Conservation (phyloP, 2,329 filamentous ascomycete species). For the Fusarium sambucinum region DNA sequence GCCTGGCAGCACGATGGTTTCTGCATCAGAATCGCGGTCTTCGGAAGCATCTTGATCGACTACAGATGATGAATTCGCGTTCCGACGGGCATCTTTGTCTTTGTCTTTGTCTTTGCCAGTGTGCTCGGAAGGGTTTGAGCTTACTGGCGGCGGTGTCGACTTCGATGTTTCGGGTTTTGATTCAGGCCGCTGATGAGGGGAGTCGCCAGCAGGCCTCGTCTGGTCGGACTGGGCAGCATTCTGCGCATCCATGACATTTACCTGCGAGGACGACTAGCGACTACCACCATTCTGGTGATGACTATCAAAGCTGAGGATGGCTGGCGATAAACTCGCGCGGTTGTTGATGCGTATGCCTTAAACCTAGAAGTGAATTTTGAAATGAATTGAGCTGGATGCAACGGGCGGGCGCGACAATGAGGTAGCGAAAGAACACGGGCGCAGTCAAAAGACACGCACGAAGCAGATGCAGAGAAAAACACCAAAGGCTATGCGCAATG, state of each 20-base stretch:
- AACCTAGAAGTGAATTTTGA: slow-evolving; percentile 15
- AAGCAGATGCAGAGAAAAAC: slow-evolving; percentile 22
- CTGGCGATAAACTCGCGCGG: slow-evolving; percentile 48
- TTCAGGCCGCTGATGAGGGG: slow-evolving; percentile 60
- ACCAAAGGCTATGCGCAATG: slow-evolving; percentile 23
- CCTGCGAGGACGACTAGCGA: slow-evolving; percentile 62
- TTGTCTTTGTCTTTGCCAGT: slow-evolving; percentile 38
- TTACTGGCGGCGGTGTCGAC: slow-evolving; percentile 45
- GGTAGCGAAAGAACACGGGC: slow-evolving; percentile 26
- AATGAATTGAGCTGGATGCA: slow-evolving; percentile 15
- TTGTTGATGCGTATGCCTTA: slow-evolving; percentile 32
- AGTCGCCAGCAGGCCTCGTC: slow-evolving; percentile 68
- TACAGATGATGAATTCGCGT: slow-evolving; percentile 49
- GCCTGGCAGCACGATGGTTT: slow-evolving; percentile 76
- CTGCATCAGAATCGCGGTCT: slow-evolving; percentile 76
- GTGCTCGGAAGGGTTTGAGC: slow-evolving; percentile 39
- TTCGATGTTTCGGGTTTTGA: slow-evolving; percentile 41
- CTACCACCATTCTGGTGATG: slow-evolving; percentile 70
- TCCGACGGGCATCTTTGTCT: slow-evolving; percentile 49
- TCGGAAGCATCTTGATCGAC: slow-evolving; percentile 55
- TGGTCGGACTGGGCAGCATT: slow-evolving; percentile 73
- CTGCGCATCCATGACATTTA: slow-evolving; percentile 77
- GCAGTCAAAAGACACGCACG: slow-evolving; percentile 21
- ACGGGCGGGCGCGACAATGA: slow-evolving; percentile 30
- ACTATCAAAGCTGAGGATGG: slow-evolving; percentile 37